A percentile compares a stretch with the other conserved stretches of the same genome.
These are phyloP conservation scores for Leccinum cinnamomeum DNA, from an alignment of 1,284 basidiomycete species.

Conservation along the genomic window DNA sequence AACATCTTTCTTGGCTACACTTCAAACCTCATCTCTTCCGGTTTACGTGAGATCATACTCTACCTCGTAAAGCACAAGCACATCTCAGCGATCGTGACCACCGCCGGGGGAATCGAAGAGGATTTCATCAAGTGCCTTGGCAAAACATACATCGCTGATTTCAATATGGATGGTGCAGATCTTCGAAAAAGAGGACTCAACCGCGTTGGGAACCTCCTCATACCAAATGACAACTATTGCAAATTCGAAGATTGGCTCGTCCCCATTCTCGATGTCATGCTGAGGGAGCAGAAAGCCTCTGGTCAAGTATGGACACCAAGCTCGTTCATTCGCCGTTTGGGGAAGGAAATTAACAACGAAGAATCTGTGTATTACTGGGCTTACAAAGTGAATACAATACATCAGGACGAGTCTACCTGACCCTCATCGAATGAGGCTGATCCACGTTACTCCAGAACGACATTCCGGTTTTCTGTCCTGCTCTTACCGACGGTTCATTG, in stretches of 20 bases:
- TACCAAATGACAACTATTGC: constrained; percentile 99
- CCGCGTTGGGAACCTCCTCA: constrained; percentile 95
- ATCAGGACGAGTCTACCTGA: constrained; percentile 16
- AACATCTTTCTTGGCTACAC: constrained; percentile 97
- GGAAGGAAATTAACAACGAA: constrained; percentile 96
- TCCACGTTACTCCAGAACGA: constrained; percentile 68
- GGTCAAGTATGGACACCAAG: constrained; percentile 94
- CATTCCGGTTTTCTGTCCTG: constrained; percentile 98
- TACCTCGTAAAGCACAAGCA: constrained; percentile 95
- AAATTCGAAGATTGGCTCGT: constrained; percentile 99
- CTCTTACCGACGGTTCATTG: constrained; percentile 95
- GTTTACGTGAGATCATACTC: constrained; percentile 90
- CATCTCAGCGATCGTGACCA: constrained; percentile 90
- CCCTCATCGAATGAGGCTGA: constrained; percentile 27
- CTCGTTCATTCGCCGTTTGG: constrained; percentile 86
- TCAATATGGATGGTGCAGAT: constrained; percentile 88
- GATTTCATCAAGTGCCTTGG: constrained; percentile 99
- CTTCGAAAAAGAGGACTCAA: constrained; percentile 91
- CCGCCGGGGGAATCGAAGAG: constrained; percentile 98
- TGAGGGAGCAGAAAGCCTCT: constrained; percentile 78
- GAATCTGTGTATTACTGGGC: constrained; percentile 99
- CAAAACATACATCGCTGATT: constrained; percentile 93
- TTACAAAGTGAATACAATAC: constrained; percentile 76
- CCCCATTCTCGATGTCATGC: constrained; percentile 91
- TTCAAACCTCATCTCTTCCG: constrained; percentile 98